Evolutionary conservation across 371 early-diverging fungal species (phyloP).

Genomic region (Haplosporangium sp.): DNA sequence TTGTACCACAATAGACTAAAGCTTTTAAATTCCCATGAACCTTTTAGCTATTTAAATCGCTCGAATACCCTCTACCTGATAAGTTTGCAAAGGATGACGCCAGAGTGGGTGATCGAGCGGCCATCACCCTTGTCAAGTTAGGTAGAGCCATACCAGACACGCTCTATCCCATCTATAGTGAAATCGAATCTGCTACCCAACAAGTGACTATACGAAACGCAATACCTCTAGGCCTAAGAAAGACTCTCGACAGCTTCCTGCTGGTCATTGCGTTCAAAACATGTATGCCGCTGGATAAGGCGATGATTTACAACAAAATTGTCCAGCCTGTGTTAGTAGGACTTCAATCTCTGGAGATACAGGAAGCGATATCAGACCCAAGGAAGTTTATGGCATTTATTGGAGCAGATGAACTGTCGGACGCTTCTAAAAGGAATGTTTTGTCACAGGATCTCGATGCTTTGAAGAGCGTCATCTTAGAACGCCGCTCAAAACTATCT

Average conservation of each 20-base stretch:
- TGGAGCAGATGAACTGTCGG: constrained; percentile 29
- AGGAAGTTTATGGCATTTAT: constrained; percentile 33
- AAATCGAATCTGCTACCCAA: constrained; percentile 49
- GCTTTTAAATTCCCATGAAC: too few species aligned
- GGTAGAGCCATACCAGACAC: constrained; percentile 62
- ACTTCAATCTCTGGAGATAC: constrained; percentile 16
- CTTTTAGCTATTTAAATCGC: constrained; percentile 41
- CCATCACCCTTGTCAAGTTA: constrained; percentile 58
- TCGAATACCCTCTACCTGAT: constrained; percentile 26
- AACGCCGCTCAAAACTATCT: constrained; percentile 33
- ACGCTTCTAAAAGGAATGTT: neutral
- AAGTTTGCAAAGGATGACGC: constrained; percentile 8
- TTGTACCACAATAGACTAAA: too few species aligned
- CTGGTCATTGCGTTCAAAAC: constrained; percentile 56
- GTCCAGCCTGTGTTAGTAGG: constrained; percentile 29
- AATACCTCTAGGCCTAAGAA: constrained; percentile 46
- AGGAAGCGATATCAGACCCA: constrained; percentile 20
- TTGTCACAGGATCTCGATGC: constrained; percentile 11
- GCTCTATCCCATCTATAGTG: constrained; percentile 47
- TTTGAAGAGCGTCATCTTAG: constrained; percentile 4
- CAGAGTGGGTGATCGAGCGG: constrained; percentile 59
- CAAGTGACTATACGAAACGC: constrained; percentile 27
- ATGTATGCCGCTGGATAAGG: constrained; percentile 13
- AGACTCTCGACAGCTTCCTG: constrained; percentile 56
- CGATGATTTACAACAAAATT: constrained; percentile 35